These are phyloP conservation scores for Penicillium vulpinum DNA, from an alignment of 2,329 filamentous ascomycete genomes.

Conservation along the genomic window DNA sequence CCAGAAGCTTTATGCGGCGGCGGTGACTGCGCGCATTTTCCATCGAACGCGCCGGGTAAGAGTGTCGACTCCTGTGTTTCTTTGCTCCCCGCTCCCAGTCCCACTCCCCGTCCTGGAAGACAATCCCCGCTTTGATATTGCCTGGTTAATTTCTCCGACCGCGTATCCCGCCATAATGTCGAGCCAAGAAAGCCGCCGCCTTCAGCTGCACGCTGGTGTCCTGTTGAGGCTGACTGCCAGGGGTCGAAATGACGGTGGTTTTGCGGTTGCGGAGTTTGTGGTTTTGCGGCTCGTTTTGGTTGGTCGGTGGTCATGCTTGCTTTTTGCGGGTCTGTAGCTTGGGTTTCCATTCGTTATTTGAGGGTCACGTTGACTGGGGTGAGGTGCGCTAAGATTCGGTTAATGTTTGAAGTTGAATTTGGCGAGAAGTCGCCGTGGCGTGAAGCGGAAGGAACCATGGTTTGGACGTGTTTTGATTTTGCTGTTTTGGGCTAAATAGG, in stretches of 20 bases:
- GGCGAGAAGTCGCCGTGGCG: constrained; percentile 9
- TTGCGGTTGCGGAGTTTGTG: constrained; percentile 5
- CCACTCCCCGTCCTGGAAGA: neutral
- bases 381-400: neutral
- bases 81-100: neutral
- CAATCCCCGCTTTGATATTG: constrained; percentile 69
- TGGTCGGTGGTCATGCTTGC: neutral
- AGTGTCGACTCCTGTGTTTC: neutral
- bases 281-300: neutral
- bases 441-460: constrained; percentile 17
- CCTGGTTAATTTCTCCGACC: constrained; percentile 65
- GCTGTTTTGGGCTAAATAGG: constrained; percentile 27
- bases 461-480: constrained; percentile 25
- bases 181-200: constrained; percentile 64
- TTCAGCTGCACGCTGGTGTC: constrained; percentile 76
- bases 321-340: neutral
- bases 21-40: constrained; percentile 1
- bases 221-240: constrained; percentile 68
- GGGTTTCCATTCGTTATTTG: neutral
- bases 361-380: neutral
- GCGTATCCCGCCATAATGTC: constrained; percentile 70
- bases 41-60: constrained; percentile 16
- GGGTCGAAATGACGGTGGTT: constrained; percentile 42
- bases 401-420: neutral
- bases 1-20: constrained; percentile 34